phyloP scores from a whole-genome alignment of 2,329 filamentous ascomycete genomes.

The Dactylellina sp. region DNA sequence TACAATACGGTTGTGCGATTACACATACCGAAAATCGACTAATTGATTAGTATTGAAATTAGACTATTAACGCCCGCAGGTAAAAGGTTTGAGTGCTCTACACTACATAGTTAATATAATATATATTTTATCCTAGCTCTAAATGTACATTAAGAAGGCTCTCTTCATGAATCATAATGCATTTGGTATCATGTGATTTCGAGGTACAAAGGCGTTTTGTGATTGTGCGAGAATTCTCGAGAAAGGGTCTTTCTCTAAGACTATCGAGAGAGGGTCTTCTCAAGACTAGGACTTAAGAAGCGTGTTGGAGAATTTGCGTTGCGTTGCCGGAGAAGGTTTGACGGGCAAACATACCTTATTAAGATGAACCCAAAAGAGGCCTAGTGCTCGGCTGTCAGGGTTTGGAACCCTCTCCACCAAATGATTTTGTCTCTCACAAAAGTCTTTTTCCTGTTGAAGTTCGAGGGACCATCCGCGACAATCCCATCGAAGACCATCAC shows the following conservation, averaged over 20 bases:
- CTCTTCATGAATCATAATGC: conserved; percentile 1
- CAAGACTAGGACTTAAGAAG: neutral
- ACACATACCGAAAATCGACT: too few relatives aligned
- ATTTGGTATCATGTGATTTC: too few relatives aligned
- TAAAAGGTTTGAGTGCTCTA: too few relatives aligned
- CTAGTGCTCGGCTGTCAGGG: conserved; percentile 23
- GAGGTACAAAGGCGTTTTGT: too few relatives aligned
- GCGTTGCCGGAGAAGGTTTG: conserved; percentile 35
- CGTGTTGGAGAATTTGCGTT: conserved; percentile 7
- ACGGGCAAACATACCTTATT: neutral
- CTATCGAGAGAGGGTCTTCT: too few relatives aligned
- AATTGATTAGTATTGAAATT: too few relatives aligned
- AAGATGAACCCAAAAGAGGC: conserved; percentile 2
- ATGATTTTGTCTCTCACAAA: conserved; percentile 37
- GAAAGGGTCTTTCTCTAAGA: too few relatives aligned
- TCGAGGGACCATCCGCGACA: conserved; percentile 43
- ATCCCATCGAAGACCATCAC: conserved; percentile 32
- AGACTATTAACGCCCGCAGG: too few relatives aligned
- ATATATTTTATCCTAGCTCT: conserved; percentile 6
- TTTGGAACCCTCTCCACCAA: conserved; percentile 56
- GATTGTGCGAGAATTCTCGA: too few relatives aligned
- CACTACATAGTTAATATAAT: too few relatives aligned
- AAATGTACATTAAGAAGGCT: neutral
- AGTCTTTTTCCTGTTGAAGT: conserved; percentile 25
- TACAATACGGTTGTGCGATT: too few relatives aligned